Evolutionary conservation across 2,329 filamentous ascomycete species (phyloP).

Genomic region (Nigrospora sphaerica): DNA sequence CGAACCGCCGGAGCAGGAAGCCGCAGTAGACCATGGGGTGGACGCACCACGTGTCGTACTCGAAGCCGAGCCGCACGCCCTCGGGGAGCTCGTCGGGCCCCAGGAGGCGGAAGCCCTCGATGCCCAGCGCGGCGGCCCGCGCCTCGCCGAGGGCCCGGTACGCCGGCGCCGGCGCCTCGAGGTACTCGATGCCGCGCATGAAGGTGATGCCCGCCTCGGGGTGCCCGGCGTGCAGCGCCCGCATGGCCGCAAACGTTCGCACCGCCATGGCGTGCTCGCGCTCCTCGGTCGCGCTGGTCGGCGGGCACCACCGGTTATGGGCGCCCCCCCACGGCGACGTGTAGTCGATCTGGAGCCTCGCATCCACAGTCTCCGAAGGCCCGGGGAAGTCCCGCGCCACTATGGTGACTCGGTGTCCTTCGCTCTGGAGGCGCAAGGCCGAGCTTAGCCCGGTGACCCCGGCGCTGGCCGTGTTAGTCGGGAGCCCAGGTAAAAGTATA

Average conservation of each 20-base stretch:
- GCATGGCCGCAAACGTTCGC: conserved; percentile 35
- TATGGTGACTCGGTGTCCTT: conserved; percentile 32
- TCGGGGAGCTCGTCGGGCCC: conserved; percentile 28
- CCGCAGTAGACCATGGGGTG: conserved; percentile 48
- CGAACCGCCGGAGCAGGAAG: conserved; percentile 35
- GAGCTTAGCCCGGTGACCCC: conserved; percentile 45
- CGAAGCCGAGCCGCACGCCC: conserved; percentile 35
- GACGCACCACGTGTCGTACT: conserved; percentile 48
- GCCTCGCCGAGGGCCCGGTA: conserved; percentile 29
- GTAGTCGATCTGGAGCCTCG: conserved; percentile 37
- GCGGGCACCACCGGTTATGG: conserved; percentile 45
- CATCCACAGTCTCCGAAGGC: conserved; percentile 37
- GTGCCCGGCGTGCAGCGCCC: conserved; percentile 16
- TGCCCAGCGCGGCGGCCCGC: conserved; percentile 21
- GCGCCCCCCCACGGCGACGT: conserved; percentile 52
- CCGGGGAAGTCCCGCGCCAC: conserved; percentile 38
- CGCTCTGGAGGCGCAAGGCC: conserved; percentile 36
- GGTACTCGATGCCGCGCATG: conserved; percentile 42
- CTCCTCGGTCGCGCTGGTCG: conserved; percentile 20
- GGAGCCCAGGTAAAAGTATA: too few relatives aligned
- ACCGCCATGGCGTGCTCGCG: conserved; percentile 36
- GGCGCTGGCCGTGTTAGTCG: conserved; percentile 27
- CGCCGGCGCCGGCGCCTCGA: conserved; percentile 34
- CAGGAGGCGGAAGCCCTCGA: conserved; percentile 31
- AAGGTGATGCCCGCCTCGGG: conserved; percentile 40